Conservation (phyloP, 352 stramenopile species). For the Phytophthora uliginosa region DNA sequence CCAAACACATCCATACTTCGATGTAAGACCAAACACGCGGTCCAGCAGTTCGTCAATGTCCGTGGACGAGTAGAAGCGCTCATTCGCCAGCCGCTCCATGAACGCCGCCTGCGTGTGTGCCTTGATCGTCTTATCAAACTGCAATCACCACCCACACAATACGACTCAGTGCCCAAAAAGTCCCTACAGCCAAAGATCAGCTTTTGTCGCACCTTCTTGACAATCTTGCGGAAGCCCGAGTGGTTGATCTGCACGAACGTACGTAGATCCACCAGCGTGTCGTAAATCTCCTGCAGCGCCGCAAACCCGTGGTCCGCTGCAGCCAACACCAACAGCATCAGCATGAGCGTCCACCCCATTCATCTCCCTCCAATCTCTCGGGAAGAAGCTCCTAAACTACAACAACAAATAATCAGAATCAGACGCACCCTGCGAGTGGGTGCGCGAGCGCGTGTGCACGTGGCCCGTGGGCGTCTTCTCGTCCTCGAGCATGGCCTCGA, state of each 20-base stretch:
- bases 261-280: constrained; percentile 90
- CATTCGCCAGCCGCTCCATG: constrained; percentile 82
- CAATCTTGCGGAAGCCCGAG: constrained; percentile 94
- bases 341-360: background rate
- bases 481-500: constrained; percentile 73
- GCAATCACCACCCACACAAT: background rate
- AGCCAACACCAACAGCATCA: constrained; percentile 13
- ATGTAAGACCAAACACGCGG: constrained; percentile 82
- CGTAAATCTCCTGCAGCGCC: constrained; percentile 90
- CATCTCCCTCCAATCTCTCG: constrained; percentile 11
- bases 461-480: constrained; percentile 82
- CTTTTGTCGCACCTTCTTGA: constrained; percentile 84
- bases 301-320: constrained; percentile 79
- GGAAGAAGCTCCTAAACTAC: too few relatives aligned
- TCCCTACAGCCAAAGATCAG: background rate
- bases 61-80: constrained; percentile 85
- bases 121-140: constrained; percentile 95
- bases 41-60: constrained; percentile 86
- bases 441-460: constrained; percentile 72
- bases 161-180: background rate
- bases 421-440: constrained; percentile 68
- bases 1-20: constrained; percentile 57
- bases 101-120: constrained; percentile 74
- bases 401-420: too few relatives aligned
- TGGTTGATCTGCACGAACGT: constrained; percentile 94